Base-by-base conservation (phyloP, 352 stramenopile genomes). In the Phytophthora pini region DNA sequence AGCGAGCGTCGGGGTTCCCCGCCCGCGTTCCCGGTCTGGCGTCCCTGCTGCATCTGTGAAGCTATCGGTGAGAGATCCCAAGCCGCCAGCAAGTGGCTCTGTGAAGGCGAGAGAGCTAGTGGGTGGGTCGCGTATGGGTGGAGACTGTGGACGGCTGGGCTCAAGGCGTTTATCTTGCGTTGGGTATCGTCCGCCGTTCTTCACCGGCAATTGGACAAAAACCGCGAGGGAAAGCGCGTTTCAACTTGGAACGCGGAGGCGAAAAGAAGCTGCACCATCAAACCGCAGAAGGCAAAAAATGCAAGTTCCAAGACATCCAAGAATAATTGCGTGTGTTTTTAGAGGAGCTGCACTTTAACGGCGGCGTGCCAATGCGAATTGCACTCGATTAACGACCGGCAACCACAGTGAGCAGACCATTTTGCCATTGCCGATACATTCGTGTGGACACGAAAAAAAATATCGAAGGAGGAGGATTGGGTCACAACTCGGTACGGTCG, bases 161-260 rank as follows among this genome's bases (percentile, higher is more conserved):
- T 61, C 50, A 57, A 57, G 11, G 9, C 43, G 45, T 51, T 66
- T 61, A 49, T 61, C 61, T 64, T 64, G 61, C 26, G 40, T 47
- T 65, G 26, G 55, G 39, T 70, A 56, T 72, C 31, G 48, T 58
- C 24, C 45, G 48, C 46, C 38, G 31, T 62, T 44, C 44, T 64
- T 64, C 53, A 12, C 13, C 45, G 38, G 29, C 56, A 70, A 76
- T 76, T 72, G 68, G 62, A 61, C 63, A 72, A 76, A 75, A 68
- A 53, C 22, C 55, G 11, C 15, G 22, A 55, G 48, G 40, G 39
- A 47, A 41, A 63, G 39, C 26, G 27, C 41, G 43, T 57, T 71
- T 61, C 39, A 64, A 50, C 44, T 38, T 66, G 63, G 36, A 51
- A 58, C 38, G 29, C 20, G n/a, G 10, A 38, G 41, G 32, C 43